Evolutionary conservation across 2,329 filamentous ascomycete genomes (phyloP).

Genomic region (Fusarium bactridioides): DNA sequence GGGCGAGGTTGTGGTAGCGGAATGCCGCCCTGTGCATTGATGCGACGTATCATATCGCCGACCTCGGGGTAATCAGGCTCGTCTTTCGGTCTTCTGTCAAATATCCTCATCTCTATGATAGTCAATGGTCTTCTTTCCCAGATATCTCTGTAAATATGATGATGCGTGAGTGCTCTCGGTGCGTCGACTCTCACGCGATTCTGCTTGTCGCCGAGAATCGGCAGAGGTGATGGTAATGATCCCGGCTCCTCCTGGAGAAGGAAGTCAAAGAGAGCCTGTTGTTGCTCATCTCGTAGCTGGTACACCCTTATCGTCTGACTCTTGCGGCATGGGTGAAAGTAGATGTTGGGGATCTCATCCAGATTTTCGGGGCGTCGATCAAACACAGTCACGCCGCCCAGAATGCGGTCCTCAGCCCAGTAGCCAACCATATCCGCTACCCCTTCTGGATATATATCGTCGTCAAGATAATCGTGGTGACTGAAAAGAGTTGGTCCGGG

Average conservation of each 20-base stretch:
- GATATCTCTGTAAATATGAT: slow-evolving; percentile 19
- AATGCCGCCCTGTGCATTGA: slow-evolving; percentile 3
- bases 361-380: not conserved
- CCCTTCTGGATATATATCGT: slow-evolving; percentile 20
- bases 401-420: slow-evolving; percentile 22
- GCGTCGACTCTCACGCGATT: slow-evolving; percentile 21
- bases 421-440: slow-evolving; percentile 19
- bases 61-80: slow-evolving; percentile 22
- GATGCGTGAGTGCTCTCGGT: not conserved
- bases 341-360: not conserved
- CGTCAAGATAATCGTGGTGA: slow-evolving; percentile 15
- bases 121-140: slow-evolving; percentile 18
- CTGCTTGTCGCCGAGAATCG: slow-evolving; percentile 1
- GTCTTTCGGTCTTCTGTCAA: slow-evolving; percentile 13
- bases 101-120: not conserved
- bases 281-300: slow-evolving; percentile 16
- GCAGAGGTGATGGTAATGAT: not conserved
- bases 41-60: not conserved
- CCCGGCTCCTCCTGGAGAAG: not conserved
- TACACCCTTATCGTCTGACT: slow-evolving; percentile 19
- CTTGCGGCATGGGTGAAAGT: slow-evolving; percentile 16
- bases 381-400: slow-evolving; percentile 12
- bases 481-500: slow-evolving; percentile 16
- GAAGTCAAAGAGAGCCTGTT: slow-evolving; percentile 7
- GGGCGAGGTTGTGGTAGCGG: not conserved